These are phyloP conservation scores for Vitis rotundifolia DNA, from an alignment of 164 flowering plant species.

Conservation along the genomic window DNA sequence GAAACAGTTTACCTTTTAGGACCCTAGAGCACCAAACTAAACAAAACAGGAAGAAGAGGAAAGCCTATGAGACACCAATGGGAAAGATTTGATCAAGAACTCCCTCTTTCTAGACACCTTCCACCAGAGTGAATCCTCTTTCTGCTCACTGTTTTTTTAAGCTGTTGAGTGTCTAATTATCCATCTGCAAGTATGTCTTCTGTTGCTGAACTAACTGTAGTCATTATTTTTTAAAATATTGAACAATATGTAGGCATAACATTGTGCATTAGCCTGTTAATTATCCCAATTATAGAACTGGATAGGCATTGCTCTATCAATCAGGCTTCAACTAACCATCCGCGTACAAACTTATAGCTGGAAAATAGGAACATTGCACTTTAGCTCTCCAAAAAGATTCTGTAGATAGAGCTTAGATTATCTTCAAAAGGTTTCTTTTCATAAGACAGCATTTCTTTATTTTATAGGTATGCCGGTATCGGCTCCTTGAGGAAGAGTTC, in stretches of 20 bases:
- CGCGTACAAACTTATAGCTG: neutral
- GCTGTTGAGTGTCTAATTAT: neutral
- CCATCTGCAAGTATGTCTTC: neutral
- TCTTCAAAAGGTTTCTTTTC: neutral
- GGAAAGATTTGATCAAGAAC: no score
- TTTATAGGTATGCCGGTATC: slow-evolving; percentile 85
- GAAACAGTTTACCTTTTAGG: no score
- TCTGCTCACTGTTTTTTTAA: neutral
- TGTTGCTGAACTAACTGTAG: neutral
- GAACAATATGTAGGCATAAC: neutral
- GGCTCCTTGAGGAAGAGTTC: slow-evolving; percentile 78
- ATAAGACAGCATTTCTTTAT: neutral
- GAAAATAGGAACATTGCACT: neutral
- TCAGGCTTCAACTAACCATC: neutral
- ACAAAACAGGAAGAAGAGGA: no score
- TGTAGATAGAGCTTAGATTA: neutral
- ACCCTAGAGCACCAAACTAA: no score
- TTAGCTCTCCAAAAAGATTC: neutral
- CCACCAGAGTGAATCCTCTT: no score
- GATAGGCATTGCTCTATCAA: neutral
- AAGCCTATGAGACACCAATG: no score
- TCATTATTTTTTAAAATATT: neutral
- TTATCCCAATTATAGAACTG: neutral
- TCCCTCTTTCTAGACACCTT: no score
- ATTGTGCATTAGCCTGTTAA: neutral